Conservation (phyloP, 768 basidiomycete genomes). For the Termitomyces sp. region DNA sequence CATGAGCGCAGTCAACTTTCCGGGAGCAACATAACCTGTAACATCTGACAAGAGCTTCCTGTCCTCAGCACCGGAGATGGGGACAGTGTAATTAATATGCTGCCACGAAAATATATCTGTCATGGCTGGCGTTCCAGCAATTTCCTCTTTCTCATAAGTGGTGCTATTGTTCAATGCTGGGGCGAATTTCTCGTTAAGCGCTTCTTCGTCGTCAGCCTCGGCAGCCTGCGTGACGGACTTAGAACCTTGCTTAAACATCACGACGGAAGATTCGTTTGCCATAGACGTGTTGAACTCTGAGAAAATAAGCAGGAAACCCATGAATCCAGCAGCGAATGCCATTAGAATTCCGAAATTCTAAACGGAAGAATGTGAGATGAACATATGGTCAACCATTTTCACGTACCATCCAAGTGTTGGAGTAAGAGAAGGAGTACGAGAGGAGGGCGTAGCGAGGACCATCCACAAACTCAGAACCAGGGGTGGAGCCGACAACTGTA, state of each 20-base stretch:
- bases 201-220: slow-evolving; percentile 24
- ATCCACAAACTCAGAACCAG: slow-evolving; percentile 53
- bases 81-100: slow-evolving; percentile 52
- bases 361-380: neutral
- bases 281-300: slow-evolving; percentile 47
- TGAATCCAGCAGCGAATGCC: slow-evolving; percentile 56
- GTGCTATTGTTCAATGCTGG: slow-evolving; percentile 1
- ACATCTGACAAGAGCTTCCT: slow-evolving; percentile 61
- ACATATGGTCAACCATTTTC: neutral
- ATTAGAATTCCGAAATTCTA: slow-evolving; percentile 67
- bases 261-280: slow-evolving; percentile 31
- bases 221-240: slow-evolving; percentile 17
- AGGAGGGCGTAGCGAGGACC: slow-evolving; percentile 46
- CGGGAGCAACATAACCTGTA: slow-evolving; percentile 74
- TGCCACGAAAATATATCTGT: slow-evolving; percentile 67
- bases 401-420: slow-evolving; percentile 18
- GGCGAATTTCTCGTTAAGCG: slow-evolving; percentile 26
- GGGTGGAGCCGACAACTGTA: slow-evolving; percentile 56
- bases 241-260: slow-evolving; percentile 61
- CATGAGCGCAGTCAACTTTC: slow-evolving; percentile 65
- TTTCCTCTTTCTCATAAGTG: slow-evolving; percentile 21
- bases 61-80: slow-evolving; percentile 34
- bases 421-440: slow-evolving; percentile 42
- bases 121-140: slow-evolving; percentile 27
- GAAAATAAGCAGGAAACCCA: slow-evolving; percentile 47